phyloP scores from a whole-genome alignment of 352 stramenopile genomes.

The Pythium scleroteichum region DNA sequence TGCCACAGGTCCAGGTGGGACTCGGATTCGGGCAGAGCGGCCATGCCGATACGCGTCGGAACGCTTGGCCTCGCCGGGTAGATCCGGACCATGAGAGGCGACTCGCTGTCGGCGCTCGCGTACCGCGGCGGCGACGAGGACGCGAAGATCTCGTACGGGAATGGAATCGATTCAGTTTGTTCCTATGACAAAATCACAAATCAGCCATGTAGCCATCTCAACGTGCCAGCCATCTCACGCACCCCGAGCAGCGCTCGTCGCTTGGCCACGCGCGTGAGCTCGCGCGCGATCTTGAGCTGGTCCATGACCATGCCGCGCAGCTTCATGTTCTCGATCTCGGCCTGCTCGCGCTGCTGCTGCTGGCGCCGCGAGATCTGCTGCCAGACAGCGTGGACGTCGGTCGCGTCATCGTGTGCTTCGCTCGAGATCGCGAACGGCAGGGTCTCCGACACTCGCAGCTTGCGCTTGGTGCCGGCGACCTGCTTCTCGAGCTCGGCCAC shows the following conservation, averaged over 20 bases:
- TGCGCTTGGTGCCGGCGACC: conserved; percentile 20
- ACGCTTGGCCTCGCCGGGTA: conserved; percentile 12
- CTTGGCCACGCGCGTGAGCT: conserved; percentile 15
- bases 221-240: not conserved
- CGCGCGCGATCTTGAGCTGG: conserved; percentile 41
- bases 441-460: conserved; percentile 3
- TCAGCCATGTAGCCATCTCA: not conserved
- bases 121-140: not conserved
- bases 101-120: conserved; percentile 1
- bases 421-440: not conserved
- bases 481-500: conserved; percentile 26
- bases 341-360: conserved; percentile 36
- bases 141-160: conserved; percentile 1
- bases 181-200: not conserved
- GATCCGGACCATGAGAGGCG: conserved; percentile 13
- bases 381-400: conserved; percentile 23
- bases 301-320: conserved; percentile 45
- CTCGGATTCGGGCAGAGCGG: not conserved
- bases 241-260: conserved; percentile 4
- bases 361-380: conserved; percentile 42
- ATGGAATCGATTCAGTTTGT: not conserved
- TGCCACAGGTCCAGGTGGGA: not conserved
- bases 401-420: not conserved
- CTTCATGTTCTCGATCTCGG: conserved; percentile 54
- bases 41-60: not conserved